phyloP scores from a whole-genome alignment of 2,329 filamentous ascomycete species.

The Rugonectria rugulosa region DNA sequence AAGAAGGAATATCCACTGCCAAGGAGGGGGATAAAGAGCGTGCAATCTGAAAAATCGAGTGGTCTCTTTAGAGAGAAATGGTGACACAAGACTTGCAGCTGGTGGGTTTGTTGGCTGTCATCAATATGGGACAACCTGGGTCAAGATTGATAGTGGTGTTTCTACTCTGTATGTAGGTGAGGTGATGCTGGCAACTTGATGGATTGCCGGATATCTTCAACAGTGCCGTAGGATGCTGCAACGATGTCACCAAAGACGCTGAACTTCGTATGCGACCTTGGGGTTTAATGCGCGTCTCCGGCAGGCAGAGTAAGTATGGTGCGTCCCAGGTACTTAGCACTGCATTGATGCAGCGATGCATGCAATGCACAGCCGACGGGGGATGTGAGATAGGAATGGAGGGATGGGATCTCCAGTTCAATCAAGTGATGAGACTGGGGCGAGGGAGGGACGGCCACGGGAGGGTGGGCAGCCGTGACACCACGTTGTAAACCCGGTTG shows the following conservation, averaged over 20 bases:
- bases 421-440: slow-evolving; percentile 8
- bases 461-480: slow-evolving; percentile 12
- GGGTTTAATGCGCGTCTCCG: slow-evolving; percentile 4
- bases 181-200: background rate
- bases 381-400: slow-evolving; percentile 7
- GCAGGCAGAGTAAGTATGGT: slow-evolving; percentile 4
- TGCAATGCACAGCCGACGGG: slow-evolving; percentile 2
- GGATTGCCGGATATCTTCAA: background rate
- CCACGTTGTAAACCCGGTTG: slow-evolving; percentile 1
- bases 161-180: too few species aligned
- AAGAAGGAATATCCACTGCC: background rate
- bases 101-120: slow-evolving; percentile 1
- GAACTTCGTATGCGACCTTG: slow-evolving; percentile 3
- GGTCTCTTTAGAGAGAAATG: background rate
- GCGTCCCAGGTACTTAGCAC: background rate
- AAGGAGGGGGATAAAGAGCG: background rate
- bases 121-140: background rate
- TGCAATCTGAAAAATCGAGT: background rate
- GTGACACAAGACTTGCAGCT: background rate
- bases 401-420: background rate
- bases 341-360: background rate
- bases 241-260: slow-evolving; percentile 7
- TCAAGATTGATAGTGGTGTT: slow-evolving; percentile 1
- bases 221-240: background rate
- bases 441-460: slow-evolving; percentile 7